These are phyloP conservation scores for Epicoccum sorghinum DNA, from an alignment of 2,329 filamentous ascomycete species.

Conservation along the genomic window DNA sequence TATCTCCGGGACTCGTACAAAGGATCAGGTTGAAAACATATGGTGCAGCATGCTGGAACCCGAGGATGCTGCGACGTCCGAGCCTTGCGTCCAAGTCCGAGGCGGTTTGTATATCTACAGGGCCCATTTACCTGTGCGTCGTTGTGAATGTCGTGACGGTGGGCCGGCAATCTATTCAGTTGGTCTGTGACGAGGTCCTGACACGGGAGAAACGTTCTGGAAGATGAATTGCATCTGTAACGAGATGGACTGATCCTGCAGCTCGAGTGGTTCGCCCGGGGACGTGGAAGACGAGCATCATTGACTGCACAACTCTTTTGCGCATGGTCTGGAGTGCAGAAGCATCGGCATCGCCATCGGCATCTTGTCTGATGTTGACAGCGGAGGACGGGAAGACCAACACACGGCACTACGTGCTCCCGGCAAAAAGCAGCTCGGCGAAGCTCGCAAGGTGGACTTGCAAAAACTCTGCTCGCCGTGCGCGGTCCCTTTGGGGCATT, in stretches of 20 bases:
- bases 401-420: slow-evolving; percentile 17
- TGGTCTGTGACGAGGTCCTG: slow-evolving; percentile 28
- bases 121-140: slow-evolving; percentile 12
- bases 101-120: slow-evolving; percentile 11
- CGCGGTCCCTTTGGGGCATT: slow-evolving; percentile 19
- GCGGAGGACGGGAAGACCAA: slow-evolving; percentile 20
- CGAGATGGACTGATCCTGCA: slow-evolving; percentile 19
- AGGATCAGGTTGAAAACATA: neutral
- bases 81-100: slow-evolving; percentile 5
- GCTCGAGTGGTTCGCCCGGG: slow-evolving; percentile 22
- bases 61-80: slow-evolving; percentile 7
- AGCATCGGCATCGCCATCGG: slow-evolving; percentile 2
- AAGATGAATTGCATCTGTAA: slow-evolving; percentile 33
- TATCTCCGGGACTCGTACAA: slow-evolving; percentile 2
- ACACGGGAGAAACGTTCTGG: slow-evolving; percentile 41
- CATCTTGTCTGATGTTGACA: slow-evolving; percentile 16
- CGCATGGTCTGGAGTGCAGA: slow-evolving; percentile 11
- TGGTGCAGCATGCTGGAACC: slow-evolving; percentile 1
- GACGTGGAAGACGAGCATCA: neutral
- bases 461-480: slow-evolving; percentile 19
- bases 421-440: slow-evolving; percentile 19
- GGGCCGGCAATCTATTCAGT: slow-evolving; percentile 41
- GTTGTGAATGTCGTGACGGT: slow-evolving; percentile 24
- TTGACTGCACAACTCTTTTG: slow-evolving; percentile 1
- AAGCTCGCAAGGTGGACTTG: slow-evolving; percentile 9